Evolutionary conservation across 768 basidiomycete genomes (phyloP).

Genomic region (Rhizopogon salebrosus): DNA sequence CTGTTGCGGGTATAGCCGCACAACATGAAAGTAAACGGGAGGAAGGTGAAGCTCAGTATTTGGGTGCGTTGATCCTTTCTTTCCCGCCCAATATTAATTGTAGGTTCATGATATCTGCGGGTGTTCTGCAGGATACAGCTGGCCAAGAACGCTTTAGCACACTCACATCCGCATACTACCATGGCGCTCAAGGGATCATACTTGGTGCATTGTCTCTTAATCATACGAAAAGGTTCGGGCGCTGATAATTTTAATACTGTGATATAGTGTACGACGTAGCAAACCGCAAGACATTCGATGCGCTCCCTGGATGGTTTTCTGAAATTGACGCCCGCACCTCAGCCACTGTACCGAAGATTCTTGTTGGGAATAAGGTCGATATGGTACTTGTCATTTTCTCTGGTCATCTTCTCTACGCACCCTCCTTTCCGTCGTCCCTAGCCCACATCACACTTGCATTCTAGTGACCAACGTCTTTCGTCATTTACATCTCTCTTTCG

Average conservation of each 20-base stretch:
- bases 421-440: no score
- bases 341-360: slow-evolving; percentile 82
- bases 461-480: neutral
- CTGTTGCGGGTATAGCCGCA: slow-evolving; percentile 49
- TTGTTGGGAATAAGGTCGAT: slow-evolving; percentile 94
- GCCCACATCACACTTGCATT: neutral
- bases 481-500: neutral
- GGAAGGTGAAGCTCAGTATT: slow-evolving; percentile 91
- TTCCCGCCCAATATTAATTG: neutral
- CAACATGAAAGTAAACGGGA: slow-evolving; percentile 81
- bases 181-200: slow-evolving; percentile 81
- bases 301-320: slow-evolving; percentile 84
- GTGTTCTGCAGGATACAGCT: slow-evolving; percentile 69
- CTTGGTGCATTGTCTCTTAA: slow-evolving; percentile 40
- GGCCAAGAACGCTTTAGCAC: slow-evolving; percentile 97
- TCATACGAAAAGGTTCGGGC: neutral
- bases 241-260: neutral
- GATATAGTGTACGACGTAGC: slow-evolving; percentile 88
- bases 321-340: slow-evolving; percentile 94
- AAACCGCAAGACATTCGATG: slow-evolving; percentile 88
- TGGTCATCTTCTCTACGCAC: no score
- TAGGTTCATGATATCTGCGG: neutral
- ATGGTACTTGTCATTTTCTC: slow-evolving; percentile 64
- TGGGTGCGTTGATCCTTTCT: slow-evolving; percentile 56
- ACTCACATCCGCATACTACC: slow-evolving; percentile 92